Evolutionary conservation across 352 stramenopile species (phyloP).

Genomic region (Aphanomyces euteiches): DNA sequence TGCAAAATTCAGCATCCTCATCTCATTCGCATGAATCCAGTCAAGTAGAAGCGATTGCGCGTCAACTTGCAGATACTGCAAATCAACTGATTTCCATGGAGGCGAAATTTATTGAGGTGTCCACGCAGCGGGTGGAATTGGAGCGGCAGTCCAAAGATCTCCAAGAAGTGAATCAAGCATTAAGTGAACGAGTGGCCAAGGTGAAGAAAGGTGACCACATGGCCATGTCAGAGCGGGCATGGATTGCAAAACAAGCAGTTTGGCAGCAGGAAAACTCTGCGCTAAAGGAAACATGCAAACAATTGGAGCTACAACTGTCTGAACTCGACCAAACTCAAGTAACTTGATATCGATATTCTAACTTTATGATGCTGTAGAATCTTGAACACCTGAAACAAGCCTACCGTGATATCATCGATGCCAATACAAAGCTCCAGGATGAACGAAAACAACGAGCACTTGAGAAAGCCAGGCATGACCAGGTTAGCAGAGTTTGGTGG

Average conservation of each 20-base stretch:
- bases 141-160: slow-evolving; percentile 16
- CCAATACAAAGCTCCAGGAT: neutral
- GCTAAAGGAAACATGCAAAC: neutral
- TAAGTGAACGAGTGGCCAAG: slow-evolving; percentile 1
- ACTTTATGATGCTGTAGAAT: neutral
- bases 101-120: neutral
- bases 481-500: too few relatives aligned
- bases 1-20: neutral
- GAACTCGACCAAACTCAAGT: neutral
- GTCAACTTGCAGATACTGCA: neutral
- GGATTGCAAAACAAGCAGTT: neutral
- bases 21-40: neutral
- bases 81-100: neutral
- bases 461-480: neutral
- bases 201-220: neutral
- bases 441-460: neutral
- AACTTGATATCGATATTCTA: neutral
- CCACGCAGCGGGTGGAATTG: slow-evolving; percentile 10
- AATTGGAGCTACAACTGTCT: neutral
- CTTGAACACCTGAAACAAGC: neutral
- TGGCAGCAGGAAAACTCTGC: slow-evolving; percentile 6
- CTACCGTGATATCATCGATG: neutral
- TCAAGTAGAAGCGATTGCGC: neutral
- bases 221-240: neutral
- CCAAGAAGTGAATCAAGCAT: slow-evolving; percentile 20